A percentile compares a stretch with the other conserved stretches of the same genome.
Conservation (phyloP, 805 yeast species). For the Candida railenensis region DNA sequence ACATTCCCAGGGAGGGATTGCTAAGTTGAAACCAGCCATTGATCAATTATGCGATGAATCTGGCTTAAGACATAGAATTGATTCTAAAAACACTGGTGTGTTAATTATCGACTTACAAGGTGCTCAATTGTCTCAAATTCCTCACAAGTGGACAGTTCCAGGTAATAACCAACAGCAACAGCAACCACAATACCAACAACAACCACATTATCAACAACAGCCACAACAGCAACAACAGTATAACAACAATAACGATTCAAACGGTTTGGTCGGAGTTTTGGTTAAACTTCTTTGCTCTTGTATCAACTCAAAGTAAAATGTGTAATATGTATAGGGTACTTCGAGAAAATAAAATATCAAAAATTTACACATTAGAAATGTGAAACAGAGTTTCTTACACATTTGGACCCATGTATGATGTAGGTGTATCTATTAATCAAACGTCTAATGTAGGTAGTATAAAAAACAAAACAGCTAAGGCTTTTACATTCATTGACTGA, state of each 20-base stretch:
- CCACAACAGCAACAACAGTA: constrained; percentile 18
- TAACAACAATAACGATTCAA: constrained; percentile 7
- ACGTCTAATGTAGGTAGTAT: no score
- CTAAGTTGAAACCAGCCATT: constrained; percentile 87
- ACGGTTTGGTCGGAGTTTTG: constrained; percentile 24
- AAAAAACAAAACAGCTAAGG: no score
- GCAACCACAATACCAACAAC: constrained; percentile 23
- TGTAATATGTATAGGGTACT: no score
- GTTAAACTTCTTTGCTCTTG: constrained; percentile 34
- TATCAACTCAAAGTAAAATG: constrained; percentile 17
- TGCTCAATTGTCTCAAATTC: constrained; percentile 26
- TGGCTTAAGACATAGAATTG: constrained; percentile 58
- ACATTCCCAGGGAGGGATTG: constrained; percentile 78
- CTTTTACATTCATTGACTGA: no score
- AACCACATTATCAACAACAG: constrained; percentile 16
- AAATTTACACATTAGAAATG: no score
- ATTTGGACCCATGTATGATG: no score
- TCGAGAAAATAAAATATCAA: neutral
- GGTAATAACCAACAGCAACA: constrained; percentile 20
- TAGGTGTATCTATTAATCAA: no score
- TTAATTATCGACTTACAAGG: constrained; percentile 59
- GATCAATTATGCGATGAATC: constrained; percentile 73
- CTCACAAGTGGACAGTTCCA: constrained; percentile 26
- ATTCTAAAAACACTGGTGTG: constrained; percentile 78
- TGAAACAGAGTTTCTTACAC: no score